Base-by-base conservation (phyloP, 1,284 basidiomycete genomes). In the Ceratobasidium sp. region DNA sequence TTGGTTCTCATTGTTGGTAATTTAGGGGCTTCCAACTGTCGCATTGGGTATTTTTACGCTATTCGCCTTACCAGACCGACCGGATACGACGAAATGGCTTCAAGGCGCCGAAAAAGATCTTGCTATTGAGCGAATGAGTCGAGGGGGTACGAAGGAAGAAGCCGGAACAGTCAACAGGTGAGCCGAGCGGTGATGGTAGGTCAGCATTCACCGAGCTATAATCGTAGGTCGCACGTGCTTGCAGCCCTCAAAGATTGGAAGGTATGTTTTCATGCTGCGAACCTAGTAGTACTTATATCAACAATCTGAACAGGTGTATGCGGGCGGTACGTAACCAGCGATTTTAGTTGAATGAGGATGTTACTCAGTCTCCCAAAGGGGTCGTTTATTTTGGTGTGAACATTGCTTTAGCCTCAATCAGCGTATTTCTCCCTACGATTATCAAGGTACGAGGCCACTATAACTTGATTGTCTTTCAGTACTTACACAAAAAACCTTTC, bases 371-470 rank as follows among this genome's bases (percentile, higher is more conserved):
- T 23, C 23, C 23, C 55, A 10, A 3, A 26, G 91, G 92, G 0
- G 85, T 91, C n/a, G 89, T 93, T 68, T 94, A 93, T 84, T 94
- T 94, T 80, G 94, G 93, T 39, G 87, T 94, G 79, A 97, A 97
- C 84, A 90, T 92, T 75, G 92, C 92, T 1, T 87, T 96, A 1
- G 93, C 93, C 10, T 93, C 92, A 2, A 92, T 94, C 61, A 92
- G 92, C 1, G 95, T 94, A 0, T 97, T 96, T 86, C 86, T 96
- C 33, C 95, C 95, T 0, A 96, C 95, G 0, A 95, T 96, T 82
- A 91, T 95, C 80, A 89, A 88, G 79, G 84, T 77, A 55, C 33
- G 69, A 56, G 58, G n/a, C n/a, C n/a, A n/a, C n/a, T n/a, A n/a
- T n/a, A n/a, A n/a, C n/a, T n/a, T n/a, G n/a, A n/a, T n/a, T n/a